Conservation (phyloP, 2,329 filamentous ascomycete genomes). For the Botryotinia convoluta region DNA sequence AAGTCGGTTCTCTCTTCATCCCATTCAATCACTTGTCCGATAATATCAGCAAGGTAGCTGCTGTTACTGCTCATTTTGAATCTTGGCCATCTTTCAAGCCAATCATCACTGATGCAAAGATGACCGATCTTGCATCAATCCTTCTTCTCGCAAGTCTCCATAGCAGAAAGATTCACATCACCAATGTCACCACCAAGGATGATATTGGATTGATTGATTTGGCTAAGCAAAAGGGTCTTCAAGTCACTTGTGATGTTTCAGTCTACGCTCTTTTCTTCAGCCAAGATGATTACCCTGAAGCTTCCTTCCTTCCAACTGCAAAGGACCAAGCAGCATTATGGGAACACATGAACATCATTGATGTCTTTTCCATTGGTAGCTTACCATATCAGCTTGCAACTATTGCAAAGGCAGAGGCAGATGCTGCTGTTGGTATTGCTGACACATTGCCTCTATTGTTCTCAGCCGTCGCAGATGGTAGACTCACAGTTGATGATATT, state of each 20-base stretch:
- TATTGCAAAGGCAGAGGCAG: constrained; percentile 50
- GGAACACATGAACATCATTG: constrained; percentile 70
- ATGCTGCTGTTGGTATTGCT: constrained; percentile 64
- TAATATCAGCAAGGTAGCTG: constrained; percentile 80
- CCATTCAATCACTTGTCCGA: constrained; percentile 76
- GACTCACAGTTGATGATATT: constrained; percentile 71
- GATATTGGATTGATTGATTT: constrained; percentile 75
- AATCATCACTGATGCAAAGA: constrained; percentile 77
- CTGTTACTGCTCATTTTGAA: constrained; percentile 75
- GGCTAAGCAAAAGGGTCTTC: constrained; percentile 77
- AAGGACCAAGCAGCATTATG: constrained; percentile 72
- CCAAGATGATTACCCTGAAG: constrained; percentile 66
- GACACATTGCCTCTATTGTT: constrained; percentile 73
- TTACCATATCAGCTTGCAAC: constrained; percentile 73
- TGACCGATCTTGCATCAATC: constrained; percentile 77
- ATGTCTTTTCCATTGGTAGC: constrained; percentile 77
- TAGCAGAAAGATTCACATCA: constrained; percentile 75
- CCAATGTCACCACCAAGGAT: constrained; percentile 76
- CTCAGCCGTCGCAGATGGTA: constrained; percentile 72
- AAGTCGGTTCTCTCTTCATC: constrained; percentile 78
- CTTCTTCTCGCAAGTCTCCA: constrained; percentile 75
- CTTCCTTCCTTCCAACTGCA: constrained; percentile 61
- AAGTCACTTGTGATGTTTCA: constrained; percentile 80
- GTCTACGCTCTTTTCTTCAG: constrained; percentile 76
- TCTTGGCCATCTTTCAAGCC: constrained; percentile 76